Evolutionary conservation across 306 rosid genomes (phyloP), one percentile per base, ranked within the genome.

Genomic region (Carpinus fangiana): DNA sequence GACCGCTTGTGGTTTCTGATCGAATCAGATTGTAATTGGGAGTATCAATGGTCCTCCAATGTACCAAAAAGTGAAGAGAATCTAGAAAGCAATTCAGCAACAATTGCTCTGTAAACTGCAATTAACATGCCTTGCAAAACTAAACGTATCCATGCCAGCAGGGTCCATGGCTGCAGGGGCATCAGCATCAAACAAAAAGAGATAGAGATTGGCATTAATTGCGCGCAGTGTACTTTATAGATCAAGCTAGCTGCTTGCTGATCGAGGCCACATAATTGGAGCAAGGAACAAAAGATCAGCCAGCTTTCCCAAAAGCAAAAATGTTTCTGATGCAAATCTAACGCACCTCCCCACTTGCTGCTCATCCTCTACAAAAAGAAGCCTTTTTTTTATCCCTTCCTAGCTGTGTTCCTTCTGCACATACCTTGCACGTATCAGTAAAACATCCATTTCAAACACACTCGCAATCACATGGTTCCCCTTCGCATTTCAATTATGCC

Each of bases 391-490:
- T n/a, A n/a, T n/a, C 51, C 65, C 34, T 31, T 2, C 26, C 26
- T 23, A 23, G 26, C 26, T 23, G 26, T 23, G 26, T 54, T 86
- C 56, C 65, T 6, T 23, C 45, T 41, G 45, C 23, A 45, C n/a
- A 66, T 77, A 4, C 78, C 71, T 78, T 86, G 84, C 82, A 82
- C 80, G 76, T 54, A 74, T 80, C 79, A 18, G 60, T 12, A 70
- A 84, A 81, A 70, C 13, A 71, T 81, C 68, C 60, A 34, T 62
- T 78, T 67, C 79, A n/a, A 65, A 75, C 81, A 53, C 69, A 52
- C 48, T 45, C 62, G 69, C 90, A 87, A 85, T 87, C 85, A 13
- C 74, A 79, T 86, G 73, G 83, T 60, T 82, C 17, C n/a, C 64
- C 43, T 36, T 31, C 34, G 34, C 66, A 4, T 38, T 23, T 66